phyloP scores from a whole-genome alignment of 1,139 yeast genomes.

The Meyerozyma carpophila region DNA sequence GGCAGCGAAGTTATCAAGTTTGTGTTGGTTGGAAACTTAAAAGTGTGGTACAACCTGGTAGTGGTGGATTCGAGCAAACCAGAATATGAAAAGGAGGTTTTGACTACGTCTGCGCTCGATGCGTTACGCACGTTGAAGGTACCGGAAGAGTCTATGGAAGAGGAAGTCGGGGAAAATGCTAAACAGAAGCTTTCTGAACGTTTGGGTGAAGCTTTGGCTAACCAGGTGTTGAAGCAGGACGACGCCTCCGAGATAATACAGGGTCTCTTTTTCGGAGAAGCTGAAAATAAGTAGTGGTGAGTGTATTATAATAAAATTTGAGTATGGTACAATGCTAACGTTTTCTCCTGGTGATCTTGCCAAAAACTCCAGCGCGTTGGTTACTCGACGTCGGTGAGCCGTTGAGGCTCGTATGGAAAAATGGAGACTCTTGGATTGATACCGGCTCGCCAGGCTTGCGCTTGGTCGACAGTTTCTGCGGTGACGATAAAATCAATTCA shows the following conservation, averaged over 20 bases:
- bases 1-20: constrained; percentile 89
- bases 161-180: constrained; percentile 35
- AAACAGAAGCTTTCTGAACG: constrained; percentile 46
- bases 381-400: constrained; percentile 16
- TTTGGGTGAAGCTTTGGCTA: constrained; percentile 58
- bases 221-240: constrained; percentile 41
- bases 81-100: constrained; percentile 39
- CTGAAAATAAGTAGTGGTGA: constrained; percentile 8
- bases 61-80: constrained; percentile 31
- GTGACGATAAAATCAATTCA: neutral
- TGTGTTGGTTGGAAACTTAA: constrained; percentile 76
- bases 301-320: constrained; percentile 6
- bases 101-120: constrained; percentile 49
- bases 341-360: constrained; percentile 3
- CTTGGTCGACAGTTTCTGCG: constrained; percentile 3
- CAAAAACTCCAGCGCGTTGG: neutral
- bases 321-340: neutral
- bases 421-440: constrained; percentile 26
- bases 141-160: constrained; percentile 28
- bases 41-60: constrained; percentile 69
- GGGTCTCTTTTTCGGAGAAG: constrained; percentile 78
- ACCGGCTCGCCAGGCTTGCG: constrained; percentile 34
- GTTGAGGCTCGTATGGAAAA: constrained; percentile 18
- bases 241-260: constrained; percentile 55
- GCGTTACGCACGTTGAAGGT: constrained; percentile 45